Conservation (phyloP, 2,329 filamentous ascomycete genomes). For the Lomentospora prolificans region DNA sequence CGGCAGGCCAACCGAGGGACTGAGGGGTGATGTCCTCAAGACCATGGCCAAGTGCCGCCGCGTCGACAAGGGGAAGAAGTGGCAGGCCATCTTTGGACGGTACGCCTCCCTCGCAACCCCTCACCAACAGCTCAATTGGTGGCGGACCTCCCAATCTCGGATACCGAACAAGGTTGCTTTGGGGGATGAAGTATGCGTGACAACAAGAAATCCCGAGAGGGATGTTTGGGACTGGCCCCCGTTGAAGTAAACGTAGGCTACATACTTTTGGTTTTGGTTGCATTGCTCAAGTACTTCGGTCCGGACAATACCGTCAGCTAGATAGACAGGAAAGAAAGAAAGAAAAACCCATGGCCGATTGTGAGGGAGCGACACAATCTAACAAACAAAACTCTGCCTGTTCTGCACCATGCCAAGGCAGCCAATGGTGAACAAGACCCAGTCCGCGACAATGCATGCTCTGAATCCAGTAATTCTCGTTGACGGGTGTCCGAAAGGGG, state of each 20-base stretch:
- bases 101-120: slow-evolving; percentile 51
- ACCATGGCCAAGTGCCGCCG: slow-evolving; percentile 60
- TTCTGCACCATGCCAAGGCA: neutral
- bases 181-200: slow-evolving; percentile 46
- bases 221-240: slow-evolving; percentile 43
- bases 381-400: neutral
- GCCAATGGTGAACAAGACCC: too few relatives aligned
- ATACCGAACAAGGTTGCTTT: slow-evolving; percentile 38
- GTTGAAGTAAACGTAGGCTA: neutral
- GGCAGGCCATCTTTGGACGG: slow-evolving; percentile 61
- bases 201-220: slow-evolving; percentile 37
- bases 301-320: too few relatives aligned
- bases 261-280: too few relatives aligned
- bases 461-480: neutral
- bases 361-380: neutral
- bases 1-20: slow-evolving; percentile 46
- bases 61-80: slow-evolving; percentile 59
- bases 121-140: neutral
- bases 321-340: neutral
- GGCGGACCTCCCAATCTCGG: too few relatives aligned
- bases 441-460: neutral
- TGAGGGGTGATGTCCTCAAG: slow-evolving; percentile 54
- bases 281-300: too few relatives aligned
- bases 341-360: neutral
- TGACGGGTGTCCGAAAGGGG: neutral